Evolutionary conservation across 331 rosid genomes (phyloP).

Genomic region (Quercus phellos): DNA sequence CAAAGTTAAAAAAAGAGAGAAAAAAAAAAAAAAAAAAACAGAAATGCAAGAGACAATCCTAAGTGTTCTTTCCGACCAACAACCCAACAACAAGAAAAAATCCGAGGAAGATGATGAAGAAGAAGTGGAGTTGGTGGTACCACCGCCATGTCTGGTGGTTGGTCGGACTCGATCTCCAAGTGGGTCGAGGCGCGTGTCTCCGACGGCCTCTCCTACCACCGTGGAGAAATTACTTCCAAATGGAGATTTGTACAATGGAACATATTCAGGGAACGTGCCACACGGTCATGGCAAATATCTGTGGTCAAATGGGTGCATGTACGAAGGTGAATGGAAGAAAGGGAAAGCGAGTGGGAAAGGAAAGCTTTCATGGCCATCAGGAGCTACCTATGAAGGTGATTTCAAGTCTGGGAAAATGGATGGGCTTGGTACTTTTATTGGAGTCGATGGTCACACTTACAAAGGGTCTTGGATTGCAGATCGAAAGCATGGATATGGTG

Average conservation of each 20-base stretch:
- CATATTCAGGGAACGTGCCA: slow-evolving; percentile 31
- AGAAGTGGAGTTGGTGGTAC: slow-evolving; percentile 20
- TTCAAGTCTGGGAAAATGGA: slow-evolving; percentile 48
- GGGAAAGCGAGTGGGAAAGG: slow-evolving; percentile 45
- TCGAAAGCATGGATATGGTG: slow-evolving; percentile 40
- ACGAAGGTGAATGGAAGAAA: slow-evolving; percentile 43
- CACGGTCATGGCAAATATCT: slow-evolving; percentile 49
- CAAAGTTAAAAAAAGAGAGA: background rate
- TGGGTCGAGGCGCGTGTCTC: slow-evolving; percentile 37
- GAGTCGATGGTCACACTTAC: slow-evolving; percentile 38
- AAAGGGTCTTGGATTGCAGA: slow-evolving; percentile 38
- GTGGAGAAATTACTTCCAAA: slow-evolving; percentile 34
- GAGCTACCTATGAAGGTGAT: slow-evolving; percentile 46
- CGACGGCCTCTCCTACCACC: slow-evolving; percentile 14
- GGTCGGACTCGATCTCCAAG: slow-evolving; percentile 25
- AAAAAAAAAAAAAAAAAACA: background rate
- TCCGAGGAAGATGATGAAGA: slow-evolving; percentile 3
- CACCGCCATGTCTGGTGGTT: slow-evolving; percentile 21
- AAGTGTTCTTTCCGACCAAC: slow-evolving; percentile 31
- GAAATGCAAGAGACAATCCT: slow-evolving; percentile 48
- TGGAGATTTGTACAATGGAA: slow-evolving; percentile 47
- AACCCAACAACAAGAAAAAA: slow-evolving; percentile 27
- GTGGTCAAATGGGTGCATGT: slow-evolving; percentile 58
- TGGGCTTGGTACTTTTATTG: slow-evolving; percentile 38
- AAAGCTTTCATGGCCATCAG: slow-evolving; percentile 48